Percentiles rank a stretch among this genome's conserved stretches.
These are phyloP conservation scores for Stagonosporopsis rhizophila DNA, from an alignment of 2,329 filamentous ascomycete genomes.

Conservation along the genomic window DNA sequence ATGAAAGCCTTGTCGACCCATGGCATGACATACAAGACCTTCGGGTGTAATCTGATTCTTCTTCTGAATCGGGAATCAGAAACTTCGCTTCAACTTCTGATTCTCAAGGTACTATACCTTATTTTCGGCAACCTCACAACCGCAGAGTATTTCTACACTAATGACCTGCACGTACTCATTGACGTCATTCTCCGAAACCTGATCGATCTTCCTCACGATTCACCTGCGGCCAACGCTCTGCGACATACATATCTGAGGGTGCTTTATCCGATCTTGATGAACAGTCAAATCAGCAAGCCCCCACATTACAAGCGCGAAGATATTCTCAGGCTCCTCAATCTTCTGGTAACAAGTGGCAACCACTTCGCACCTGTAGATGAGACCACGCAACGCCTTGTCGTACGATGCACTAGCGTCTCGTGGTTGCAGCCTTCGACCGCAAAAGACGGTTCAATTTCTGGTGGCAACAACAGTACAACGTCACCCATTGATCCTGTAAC, in stretches of 20 bases:
- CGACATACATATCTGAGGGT: slow-evolving; percentile 95
- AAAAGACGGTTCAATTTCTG: slow-evolving; percentile 28
- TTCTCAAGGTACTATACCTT: slow-evolving; percentile 92
- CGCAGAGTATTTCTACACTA: slow-evolving; percentile 98
- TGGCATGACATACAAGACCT: slow-evolving; percentile 85
- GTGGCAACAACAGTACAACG: slow-evolving; percentile 25
- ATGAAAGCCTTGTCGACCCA: slow-evolving; percentile 87
- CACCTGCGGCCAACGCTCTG: slow-evolving; percentile 59
- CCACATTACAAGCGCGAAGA: slow-evolving; percentile 93
- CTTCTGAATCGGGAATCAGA: slow-evolving; percentile 93
- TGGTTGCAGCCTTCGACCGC: slow-evolving; percentile 61
- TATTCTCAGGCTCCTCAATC: slow-evolving; percentile 74
- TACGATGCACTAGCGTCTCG: slow-evolving; percentile 74
- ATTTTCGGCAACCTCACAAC: slow-evolving; percentile 91
- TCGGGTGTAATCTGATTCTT: slow-evolving; percentile 96
- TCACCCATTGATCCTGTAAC: slow-evolving; percentile 33
- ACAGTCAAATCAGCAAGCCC: slow-evolving; percentile 86
- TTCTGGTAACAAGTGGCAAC: slow-evolving; percentile 69
- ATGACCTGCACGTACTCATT: slow-evolving; percentile 90
- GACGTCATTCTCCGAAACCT: slow-evolving; percentile 97
- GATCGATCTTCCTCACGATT: slow-evolving; percentile 91
- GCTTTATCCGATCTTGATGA: slow-evolving; percentile 84
- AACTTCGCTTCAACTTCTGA: slow-evolving; percentile 92
- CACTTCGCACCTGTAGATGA: slow-evolving; percentile 84
- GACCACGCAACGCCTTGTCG: slow-evolving; percentile 78